phyloP scores from a whole-genome alignment of 805 yeast species.

The Metschnikowia reukaufii region DNA sequence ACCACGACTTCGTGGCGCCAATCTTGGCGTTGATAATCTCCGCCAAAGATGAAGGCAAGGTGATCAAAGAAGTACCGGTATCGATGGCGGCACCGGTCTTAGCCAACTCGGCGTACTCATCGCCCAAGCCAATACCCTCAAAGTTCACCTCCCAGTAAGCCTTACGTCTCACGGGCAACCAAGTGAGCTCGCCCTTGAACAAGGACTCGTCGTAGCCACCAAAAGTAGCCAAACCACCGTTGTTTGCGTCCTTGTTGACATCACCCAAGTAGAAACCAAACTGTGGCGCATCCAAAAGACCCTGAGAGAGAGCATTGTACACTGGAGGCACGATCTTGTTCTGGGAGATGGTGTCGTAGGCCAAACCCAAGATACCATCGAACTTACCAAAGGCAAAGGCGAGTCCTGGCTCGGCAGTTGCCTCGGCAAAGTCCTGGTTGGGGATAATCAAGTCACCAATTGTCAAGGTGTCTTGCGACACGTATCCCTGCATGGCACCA shows the following conservation, averaged over 20 bases:
- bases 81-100: constrained; percentile 96
- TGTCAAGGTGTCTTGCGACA: constrained; percentile 79
- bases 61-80: constrained; percentile 96
- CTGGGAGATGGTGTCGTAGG: constrained; percentile 88
- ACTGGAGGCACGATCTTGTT: constrained; percentile 90
- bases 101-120: constrained; percentile 80
- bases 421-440: constrained; percentile 93
- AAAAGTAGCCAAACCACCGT: constrained; percentile 91
- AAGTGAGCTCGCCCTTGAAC: constrained; percentile 80
- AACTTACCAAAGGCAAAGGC: constrained; percentile 98
- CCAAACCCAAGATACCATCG: constrained; percentile 96
- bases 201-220: constrained; percentile 87
- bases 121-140: constrained; percentile 88
- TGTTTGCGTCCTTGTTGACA: constrained; percentile 57
- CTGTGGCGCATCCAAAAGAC: constrained; percentile 77
- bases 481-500: constrained; percentile 88
- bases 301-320: constrained; percentile 81
- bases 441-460: constrained; percentile 85
- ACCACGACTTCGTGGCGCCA: constrained; percentile 97
- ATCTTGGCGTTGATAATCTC: constrained; percentile 93
- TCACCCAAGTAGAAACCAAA: constrained; percentile 93
- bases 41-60: constrained; percentile 92
- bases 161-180: constrained; percentile 98
- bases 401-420: constrained; percentile 95
- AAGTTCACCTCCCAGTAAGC: constrained; percentile 99